These are phyloP conservation scores for Suillus placidus DNA, from an alignment of 768 basidiomycete genomes.

Conservation along the genomic window DNA sequence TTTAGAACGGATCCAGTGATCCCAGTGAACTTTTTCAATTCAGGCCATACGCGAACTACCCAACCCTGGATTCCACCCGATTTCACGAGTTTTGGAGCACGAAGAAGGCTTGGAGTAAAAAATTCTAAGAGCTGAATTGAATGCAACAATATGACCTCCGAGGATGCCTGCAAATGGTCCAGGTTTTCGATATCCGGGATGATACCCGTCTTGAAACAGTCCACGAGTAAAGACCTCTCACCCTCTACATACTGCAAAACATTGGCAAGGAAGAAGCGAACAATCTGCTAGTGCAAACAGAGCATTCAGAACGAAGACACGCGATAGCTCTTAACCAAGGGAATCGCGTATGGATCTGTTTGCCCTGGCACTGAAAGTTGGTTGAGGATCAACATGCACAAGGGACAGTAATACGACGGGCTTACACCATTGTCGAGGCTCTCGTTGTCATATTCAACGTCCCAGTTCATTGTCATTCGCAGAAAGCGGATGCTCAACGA, in stretches of 20 bases:
- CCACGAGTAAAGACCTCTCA: constrained; percentile 5
- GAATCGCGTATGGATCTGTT: constrained; percentile 22
- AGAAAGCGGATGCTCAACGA: background rate
- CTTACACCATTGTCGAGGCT: background rate
- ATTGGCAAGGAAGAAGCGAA: background rate
- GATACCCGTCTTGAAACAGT: constrained; percentile 9
- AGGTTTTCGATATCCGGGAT: constrained; percentile 11
- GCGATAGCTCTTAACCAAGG: too few species aligned
- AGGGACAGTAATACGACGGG: background rate
- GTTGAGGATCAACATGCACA: background rate
- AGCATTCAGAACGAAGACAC: constrained; percentile 12
- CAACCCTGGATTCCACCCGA: constrained; percentile 4
- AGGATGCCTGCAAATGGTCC: background rate
- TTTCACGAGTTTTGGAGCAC: constrained; percentile 9
- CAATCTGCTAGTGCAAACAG: constrained; percentile 10
- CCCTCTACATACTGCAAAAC: constrained; percentile 8
- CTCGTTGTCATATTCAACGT: background rate
- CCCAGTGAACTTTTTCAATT: background rate
- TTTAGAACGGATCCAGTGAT: too few species aligned
- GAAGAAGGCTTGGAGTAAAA: constrained; percentile 10
- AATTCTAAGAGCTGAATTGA: background rate
- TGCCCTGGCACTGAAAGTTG: constrained; percentile 15
- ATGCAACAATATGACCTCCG: constrained; percentile 4
- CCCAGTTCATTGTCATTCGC: background rate
- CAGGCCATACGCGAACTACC: constrained; percentile 11